Base-by-base conservation (phyloP, 164 flowering plant species). In the Aristolochia californica region DNA sequence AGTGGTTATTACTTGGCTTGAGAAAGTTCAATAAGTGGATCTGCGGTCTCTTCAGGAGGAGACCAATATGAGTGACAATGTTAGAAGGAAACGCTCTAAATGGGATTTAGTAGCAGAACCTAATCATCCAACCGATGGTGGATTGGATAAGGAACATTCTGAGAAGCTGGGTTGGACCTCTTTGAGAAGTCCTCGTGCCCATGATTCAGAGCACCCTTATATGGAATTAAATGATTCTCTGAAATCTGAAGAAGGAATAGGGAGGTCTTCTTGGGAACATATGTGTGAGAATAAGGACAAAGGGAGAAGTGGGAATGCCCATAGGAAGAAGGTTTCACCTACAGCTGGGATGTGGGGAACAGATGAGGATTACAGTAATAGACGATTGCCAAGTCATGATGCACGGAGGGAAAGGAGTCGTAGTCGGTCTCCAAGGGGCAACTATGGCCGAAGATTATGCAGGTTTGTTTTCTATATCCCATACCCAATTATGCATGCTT, bases 71-170 rank as follows among this genome's bases (percentile, higher is more conserved):
- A 9, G 40, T 53, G 77, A 70, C 57, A 64, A 66, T 55, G 69
- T 55, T 50, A 61, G 73, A 60, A 73, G 64, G 50, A 68, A 71
- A 25, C 62, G 34, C 26, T 80, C 88, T 43, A 75, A 73, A 62
- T 81, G 95, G 88, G 87, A 81, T 76, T 62, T 70, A 60, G 74
- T 62, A 58, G 84, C 74, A 24, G 83, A 71, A 28, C 50, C 66
- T 18, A 62, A 45, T 18, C 53, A 50, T 60, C 68, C 69, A 21
- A 34, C 25, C 53, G 72, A 64, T 43, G 65, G 23, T 56, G 62
- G 53, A n/a, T 65, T 67, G 52, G 77, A 62, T 2, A 64, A 61
- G 49, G n/a, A 51, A 24, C 57, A 61, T 61, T 24, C 57, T 64
- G 75, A 60, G 57, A 73, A 69, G 54, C 34, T 54, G n/a, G 70